phyloP scores from a whole-genome alignment of 176 grass and related monocot genomes.

The Otatea glauca region DNA sequence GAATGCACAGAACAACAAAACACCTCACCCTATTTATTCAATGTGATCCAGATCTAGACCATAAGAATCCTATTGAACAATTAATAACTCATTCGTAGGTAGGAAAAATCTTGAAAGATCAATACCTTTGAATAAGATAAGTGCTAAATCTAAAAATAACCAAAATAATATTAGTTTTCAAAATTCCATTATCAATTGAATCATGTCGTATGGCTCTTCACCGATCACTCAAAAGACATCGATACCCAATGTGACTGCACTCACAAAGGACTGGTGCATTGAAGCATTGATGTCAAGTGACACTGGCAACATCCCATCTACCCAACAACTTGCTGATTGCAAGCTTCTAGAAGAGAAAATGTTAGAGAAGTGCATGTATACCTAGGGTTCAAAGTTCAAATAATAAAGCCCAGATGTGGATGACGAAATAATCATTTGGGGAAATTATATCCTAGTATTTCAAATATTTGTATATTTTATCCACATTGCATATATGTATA shows the following conservation, averaged over 20 bases:
- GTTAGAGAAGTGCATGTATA: constrained; percentile 12
- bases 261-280: too few species aligned
- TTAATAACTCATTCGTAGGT: neutral
- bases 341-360: constrained; percentile 8
- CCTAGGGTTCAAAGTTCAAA: constrained; percentile 12
- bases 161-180: too few species aligned
- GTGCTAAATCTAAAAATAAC: too few species aligned
- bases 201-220: too few species aligned
- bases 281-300: neutral
- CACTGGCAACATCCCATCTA: neutral
- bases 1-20: neutral
- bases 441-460: neutral
- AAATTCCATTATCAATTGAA: too few species aligned
- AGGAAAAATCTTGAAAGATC: too few species aligned
- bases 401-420: neutral
- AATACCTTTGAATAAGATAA: too few species aligned
- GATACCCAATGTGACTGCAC: too few species aligned
- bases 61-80: neutral
- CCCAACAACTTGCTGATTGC: neutral
- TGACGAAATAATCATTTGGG: neutral
- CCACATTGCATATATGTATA: neutral
- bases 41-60: neutral
- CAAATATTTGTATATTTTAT: constrained; percentile 17
- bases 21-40: neutral
- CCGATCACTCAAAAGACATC: too few species aligned